Evolutionary conservation across 306 rosid genomes (phyloP).

Genomic region (Vigna radiata): DNA sequence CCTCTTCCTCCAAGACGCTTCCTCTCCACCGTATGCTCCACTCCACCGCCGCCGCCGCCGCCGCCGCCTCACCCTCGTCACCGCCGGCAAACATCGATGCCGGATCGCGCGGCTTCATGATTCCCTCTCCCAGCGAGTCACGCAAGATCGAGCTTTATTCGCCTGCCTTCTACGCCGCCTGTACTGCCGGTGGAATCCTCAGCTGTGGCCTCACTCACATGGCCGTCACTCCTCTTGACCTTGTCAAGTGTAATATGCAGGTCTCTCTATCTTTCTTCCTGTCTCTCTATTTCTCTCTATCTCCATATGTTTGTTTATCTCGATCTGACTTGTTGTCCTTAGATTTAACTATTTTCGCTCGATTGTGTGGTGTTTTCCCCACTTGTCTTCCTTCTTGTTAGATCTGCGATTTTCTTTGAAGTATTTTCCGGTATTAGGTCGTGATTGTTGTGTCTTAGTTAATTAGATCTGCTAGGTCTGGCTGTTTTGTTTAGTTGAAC

Average conservation of each 20-base stretch:
- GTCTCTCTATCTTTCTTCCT: constrained; percentile 31
- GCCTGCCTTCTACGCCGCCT: constrained; percentile 87
- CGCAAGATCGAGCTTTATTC: constrained; percentile 86
- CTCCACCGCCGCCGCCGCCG: constrained; percentile 6
- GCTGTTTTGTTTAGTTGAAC: constrained; percentile 3
- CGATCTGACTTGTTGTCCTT: constrained; percentile 38
- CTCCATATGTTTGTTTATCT: background rate
- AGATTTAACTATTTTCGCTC: background rate
- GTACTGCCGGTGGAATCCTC: constrained; percentile 86
- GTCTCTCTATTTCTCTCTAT: constrained; percentile 9
- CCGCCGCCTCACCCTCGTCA: background rate
- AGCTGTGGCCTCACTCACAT: constrained; percentile 95
- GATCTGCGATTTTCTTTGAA: constrained; percentile 49
- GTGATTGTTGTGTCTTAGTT: background rate
- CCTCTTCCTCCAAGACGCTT: constrained; percentile 63
- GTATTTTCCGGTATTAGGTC: background rate
- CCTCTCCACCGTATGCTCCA: constrained; percentile 65
- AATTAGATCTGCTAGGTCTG: constrained; percentile 39
- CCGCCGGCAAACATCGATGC: constrained; percentile 26
- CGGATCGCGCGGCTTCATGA: constrained; percentile 45
- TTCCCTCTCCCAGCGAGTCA: constrained; percentile 72
- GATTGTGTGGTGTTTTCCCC: background rate
- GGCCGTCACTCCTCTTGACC: constrained; percentile 96
- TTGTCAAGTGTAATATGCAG: constrained; percentile 99
- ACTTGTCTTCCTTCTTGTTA: constrained; percentile 17